Conservation (phyloP, 192 early-diverging fungal genomes). For the Gigaspora rosea region DNA sequence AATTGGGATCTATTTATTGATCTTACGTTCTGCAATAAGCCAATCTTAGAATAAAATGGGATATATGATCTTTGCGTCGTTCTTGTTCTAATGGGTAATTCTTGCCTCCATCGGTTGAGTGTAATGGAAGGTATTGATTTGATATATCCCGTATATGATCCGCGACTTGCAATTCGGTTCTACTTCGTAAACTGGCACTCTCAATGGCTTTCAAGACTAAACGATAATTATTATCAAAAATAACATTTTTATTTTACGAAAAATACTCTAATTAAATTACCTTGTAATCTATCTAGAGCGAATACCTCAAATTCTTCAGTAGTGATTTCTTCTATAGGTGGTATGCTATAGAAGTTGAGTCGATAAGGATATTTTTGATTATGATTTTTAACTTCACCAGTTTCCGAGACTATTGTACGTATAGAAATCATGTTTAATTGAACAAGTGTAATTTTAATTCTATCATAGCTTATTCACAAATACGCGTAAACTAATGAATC, state of each 20-base stretch:
- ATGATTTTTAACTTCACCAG: too few species aligned
- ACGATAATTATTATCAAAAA: too few species aligned
- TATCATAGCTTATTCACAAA: too few species aligned
- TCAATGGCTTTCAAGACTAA: conserved; percentile 83
- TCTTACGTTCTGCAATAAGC: conserved; percentile 64
- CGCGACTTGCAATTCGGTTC: conserved; percentile 58
- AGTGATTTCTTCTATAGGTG: conserved; percentile 67
- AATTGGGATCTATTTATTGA: too few species aligned
- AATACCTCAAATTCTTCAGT: conserved; percentile 74
- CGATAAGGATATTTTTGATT: too few species aligned
- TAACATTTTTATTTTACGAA: neutral
- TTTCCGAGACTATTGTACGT: too few species aligned
- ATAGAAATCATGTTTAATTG: too few species aligned
- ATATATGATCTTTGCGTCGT: conserved; percentile 78
- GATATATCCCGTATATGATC: conserved; percentile 53
- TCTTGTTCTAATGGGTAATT: conserved; percentile 45
- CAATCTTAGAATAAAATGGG: conserved; percentile 79
- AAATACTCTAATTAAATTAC: conserved; percentile 32
- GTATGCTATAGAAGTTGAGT: conserved; percentile 69
- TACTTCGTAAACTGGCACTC: conserved; percentile 73
- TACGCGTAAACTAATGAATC: too few species aligned
- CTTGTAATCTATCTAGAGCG: conserved; percentile 72
- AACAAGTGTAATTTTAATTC: too few species aligned
- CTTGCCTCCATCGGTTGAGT: conserved; percentile 51
- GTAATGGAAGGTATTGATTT: conserved; percentile 64